These are phyloP conservation scores for Sugiyamaella xylanicola DNA, from an alignment of 1,139 yeast genomes.

Conservation along the genomic window DNA sequence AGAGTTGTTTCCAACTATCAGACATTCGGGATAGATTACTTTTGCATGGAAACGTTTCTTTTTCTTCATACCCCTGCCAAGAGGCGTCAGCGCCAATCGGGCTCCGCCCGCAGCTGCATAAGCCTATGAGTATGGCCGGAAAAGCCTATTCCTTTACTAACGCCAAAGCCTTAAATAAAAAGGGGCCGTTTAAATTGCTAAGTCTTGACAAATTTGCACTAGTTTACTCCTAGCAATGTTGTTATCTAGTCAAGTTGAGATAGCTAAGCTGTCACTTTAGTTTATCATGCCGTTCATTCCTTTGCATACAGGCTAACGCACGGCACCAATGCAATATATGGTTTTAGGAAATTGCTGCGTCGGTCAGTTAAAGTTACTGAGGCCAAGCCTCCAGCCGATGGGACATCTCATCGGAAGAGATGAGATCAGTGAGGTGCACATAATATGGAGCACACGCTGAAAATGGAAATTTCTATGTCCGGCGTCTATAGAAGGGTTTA, in stretches of 20 bases:
- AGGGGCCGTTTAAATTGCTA: too few relatives aligned
- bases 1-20: constrained; percentile 11
- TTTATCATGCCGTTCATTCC: not conserved
- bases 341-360: not conserved
- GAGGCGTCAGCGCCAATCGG: constrained; percentile 3
- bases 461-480: not conserved
- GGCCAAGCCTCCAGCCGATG: not conserved
- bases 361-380: not conserved
- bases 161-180: too few relatives aligned
- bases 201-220: too few relatives aligned
- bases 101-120: not conserved
- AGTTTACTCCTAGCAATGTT: too few relatives aligned
- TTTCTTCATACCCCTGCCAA: constrained; percentile 8
- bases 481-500: not conserved
- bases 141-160: too few relatives aligned
- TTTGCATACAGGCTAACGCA: not conserved
- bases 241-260: too few relatives aligned
- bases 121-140: too few relatives aligned
- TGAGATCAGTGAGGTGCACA: not conserved
- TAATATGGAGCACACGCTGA: not conserved
- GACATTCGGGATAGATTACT: not conserved
- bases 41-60: not conserved
- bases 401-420: not conserved
- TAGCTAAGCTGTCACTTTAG: too few relatives aligned
- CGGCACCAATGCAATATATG: not conserved